Percentiles rank a stretch among this genome's conserved stretches.
phyloP scores from a whole-genome alignment of 495 filamentous ascomycete species.

The Polyplosphaeria fusca region DNA sequence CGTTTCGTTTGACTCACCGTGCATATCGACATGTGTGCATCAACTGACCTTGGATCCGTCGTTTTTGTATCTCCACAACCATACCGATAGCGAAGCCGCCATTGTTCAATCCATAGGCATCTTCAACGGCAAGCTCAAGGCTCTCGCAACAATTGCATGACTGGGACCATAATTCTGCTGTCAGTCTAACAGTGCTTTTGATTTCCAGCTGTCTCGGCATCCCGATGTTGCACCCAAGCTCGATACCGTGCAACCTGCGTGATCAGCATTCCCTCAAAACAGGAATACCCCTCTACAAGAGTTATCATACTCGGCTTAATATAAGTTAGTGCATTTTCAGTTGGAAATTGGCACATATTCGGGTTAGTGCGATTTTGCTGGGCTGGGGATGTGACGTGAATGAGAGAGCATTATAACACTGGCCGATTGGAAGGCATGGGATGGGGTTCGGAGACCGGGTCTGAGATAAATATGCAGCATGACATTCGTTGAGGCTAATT shows the following conservation, averaged over 20 bases:
- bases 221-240: conserved; percentile 6
- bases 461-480: no score
- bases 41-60: conserved; percentile 20
- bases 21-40: conserved; percentile 26
- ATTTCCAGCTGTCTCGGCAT: conserved; percentile 12
- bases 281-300: no score
- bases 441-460: no score
- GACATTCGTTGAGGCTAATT: no score
- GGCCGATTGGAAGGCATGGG: no score
- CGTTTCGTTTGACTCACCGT: conserved; percentile 33
- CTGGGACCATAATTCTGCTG: conserved; percentile 12
- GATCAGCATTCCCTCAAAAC: conserved; percentile 38
- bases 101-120: neutral
- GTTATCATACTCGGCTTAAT: no score
- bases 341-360: no score
- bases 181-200: conserved; percentile 18
- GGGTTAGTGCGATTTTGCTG: no score
- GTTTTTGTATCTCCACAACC: conserved; percentile 1
- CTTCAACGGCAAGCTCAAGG: conserved; percentile 4
- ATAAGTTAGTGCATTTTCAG: no score
- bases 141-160: conserved; percentile 23
- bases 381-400: no score
- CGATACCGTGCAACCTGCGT: conserved; percentile 30
- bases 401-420: no score
- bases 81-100: neutral